These are phyloP conservation scores for Penicillium waksmanii DNA, from an alignment of 495 filamentous ascomycete species.

Conservation along the genomic window DNA sequence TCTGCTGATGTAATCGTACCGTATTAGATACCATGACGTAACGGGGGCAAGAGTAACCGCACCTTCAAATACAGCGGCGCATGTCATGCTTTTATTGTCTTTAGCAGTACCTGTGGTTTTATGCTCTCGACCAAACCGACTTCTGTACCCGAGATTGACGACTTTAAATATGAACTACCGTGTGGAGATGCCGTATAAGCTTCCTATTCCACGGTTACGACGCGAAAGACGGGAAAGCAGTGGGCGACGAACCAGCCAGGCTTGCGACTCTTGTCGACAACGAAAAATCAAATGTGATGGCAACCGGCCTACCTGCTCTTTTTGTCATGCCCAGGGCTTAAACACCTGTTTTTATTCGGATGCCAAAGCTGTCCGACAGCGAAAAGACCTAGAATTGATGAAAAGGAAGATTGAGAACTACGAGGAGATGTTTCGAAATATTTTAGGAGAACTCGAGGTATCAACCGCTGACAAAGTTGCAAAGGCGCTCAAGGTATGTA, in stretches of 20 bases:
- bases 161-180: neutral
- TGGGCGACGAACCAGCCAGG: constrained; percentile 29
- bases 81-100: neutral
- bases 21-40: neutral
- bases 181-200: neutral
- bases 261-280: constrained; percentile 72
- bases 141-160: neutral
- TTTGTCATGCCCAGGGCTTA: constrained; percentile 50
- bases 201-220: neutral
- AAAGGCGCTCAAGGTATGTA: neutral
- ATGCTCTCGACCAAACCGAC: neutral
- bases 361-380: neutral
- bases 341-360: constrained; percentile 49
- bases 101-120: neutral
- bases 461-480: neutral
- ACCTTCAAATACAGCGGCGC: neutral
- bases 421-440: neutral
- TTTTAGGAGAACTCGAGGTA: neutral
- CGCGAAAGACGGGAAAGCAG: neutral
- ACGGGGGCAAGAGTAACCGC: neutral
- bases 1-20: neutral
- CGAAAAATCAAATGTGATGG: constrained; percentile 66
- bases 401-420: constrained; percentile 3
- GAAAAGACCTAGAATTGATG: constrained; percentile 1
- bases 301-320: constrained; percentile 54